Conservation (phyloP, 306 rosid genomes). For the Herpetospermum pedunculosum region DNA sequence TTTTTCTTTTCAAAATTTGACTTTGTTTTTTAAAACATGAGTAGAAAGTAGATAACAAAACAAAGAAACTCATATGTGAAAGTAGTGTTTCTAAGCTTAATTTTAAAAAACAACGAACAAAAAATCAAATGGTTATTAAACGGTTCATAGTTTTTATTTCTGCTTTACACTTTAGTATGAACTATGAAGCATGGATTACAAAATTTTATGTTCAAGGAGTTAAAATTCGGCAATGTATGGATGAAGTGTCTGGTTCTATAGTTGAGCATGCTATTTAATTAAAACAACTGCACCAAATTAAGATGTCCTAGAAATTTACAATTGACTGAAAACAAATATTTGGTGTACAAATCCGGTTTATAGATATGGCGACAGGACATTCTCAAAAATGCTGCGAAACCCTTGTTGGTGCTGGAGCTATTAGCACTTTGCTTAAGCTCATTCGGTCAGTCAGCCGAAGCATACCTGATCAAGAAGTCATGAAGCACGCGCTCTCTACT, state of each 20-base stretch:
- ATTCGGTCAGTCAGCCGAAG: slow-evolving; percentile 73
- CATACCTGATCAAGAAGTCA: slow-evolving; percentile 75
- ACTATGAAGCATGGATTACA: background rate
- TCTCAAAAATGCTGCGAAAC: slow-evolving; percentile 87
- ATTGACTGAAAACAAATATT: background rate
- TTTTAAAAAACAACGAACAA: too few relatives aligned
- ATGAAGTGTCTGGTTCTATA: background rate
- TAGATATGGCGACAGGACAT: slow-evolving; percentile 74
- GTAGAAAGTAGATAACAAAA: too few relatives aligned
- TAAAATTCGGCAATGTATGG: background rate
- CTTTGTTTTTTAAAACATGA: too few relatives aligned
- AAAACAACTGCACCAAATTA: background rate
- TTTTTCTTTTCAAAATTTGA: too few relatives aligned
- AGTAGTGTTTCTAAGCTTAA: too few relatives aligned
- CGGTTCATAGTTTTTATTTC: slow-evolving; percentile 3
- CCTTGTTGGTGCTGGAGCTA: slow-evolving; percentile 79
- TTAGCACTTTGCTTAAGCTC: slow-evolving; percentile 53
- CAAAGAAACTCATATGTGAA: too few relatives aligned
- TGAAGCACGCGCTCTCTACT: slow-evolving; percentile 68
- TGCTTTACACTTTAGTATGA: background rate
- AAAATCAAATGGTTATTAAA: too few relatives aligned
- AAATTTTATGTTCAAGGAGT: background rate
- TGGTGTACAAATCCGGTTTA: background rate
- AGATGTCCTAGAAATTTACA: background rate
- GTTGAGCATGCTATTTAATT: background rate